A percentile compares a stretch with the other conserved stretches of the same genome.
phyloP scores from a whole-genome alignment of 352 stramenopile species.

The Peronosclerospora sorghi region DNA sequence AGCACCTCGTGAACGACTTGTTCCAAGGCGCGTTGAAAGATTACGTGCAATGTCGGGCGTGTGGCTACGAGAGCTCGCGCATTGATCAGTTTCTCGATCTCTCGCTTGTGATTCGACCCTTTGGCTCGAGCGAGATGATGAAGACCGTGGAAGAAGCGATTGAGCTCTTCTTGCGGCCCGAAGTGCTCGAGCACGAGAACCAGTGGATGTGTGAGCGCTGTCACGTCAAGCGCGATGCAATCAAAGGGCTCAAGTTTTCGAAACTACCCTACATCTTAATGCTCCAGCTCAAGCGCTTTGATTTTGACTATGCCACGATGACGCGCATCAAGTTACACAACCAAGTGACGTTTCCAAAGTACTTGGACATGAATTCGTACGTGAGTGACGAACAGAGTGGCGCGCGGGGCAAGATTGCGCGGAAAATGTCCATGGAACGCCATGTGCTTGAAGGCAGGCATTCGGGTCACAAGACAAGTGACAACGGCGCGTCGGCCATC shows the following conservation, averaged over 20 bases:
- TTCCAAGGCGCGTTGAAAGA: constrained; percentile 82
- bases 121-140: constrained; percentile 79
- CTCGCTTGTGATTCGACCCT: constrained; percentile 83
- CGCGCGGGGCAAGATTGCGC: constrained; percentile 44
- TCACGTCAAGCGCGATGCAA: constrained; percentile 76
- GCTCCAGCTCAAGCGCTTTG: constrained; percentile 86
- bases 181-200: constrained; percentile 84
- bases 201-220: constrained; percentile 83
- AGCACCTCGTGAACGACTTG: constrained; percentile 82
- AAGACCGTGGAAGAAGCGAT: constrained; percentile 80
- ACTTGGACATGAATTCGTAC: constrained; percentile 86
- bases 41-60: constrained; percentile 81
- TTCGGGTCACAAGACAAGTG: constrained; percentile 14
- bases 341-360: constrained; percentile 82
- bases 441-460: constrained; percentile 45
- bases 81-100: constrained; percentile 85
- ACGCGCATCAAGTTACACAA: constrained; percentile 83
- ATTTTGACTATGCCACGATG: constrained; percentile 88
- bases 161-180: constrained; percentile 77
- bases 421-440: constrained; percentile 83
- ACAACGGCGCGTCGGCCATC: constrained; percentile 4
- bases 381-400: constrained; percentile 42
- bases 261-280: constrained; percentile 84
- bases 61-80: constrained; percentile 74
- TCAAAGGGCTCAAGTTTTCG: constrained; percentile 85